Conservation (phyloP, 208 protist genomes). For the Trypanosoma grayi region DNA sequence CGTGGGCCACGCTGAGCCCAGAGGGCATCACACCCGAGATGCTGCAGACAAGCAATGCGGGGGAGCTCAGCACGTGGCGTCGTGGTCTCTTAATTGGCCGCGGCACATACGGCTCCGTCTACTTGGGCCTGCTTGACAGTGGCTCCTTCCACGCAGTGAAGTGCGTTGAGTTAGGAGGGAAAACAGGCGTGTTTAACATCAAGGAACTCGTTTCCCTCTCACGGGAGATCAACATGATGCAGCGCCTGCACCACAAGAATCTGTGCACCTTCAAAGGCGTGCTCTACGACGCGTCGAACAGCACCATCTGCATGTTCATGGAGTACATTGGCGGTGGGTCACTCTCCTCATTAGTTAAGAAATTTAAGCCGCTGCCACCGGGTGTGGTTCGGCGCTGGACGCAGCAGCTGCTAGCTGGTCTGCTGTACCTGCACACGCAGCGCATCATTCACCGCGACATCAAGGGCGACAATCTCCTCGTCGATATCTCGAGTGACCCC, state of each 20-base stretch:
- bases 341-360: slow-evolving; percentile 77
- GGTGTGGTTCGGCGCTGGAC: slow-evolving; percentile 88
- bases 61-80: slow-evolving; percentile 63
- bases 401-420: slow-evolving; percentile 77
- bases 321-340: slow-evolving; percentile 92
- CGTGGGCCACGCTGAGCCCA: slow-evolving; percentile 66
- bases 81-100: slow-evolving; percentile 83
- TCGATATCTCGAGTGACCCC: slow-evolving; percentile 71
- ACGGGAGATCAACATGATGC: slow-evolving; percentile 93
- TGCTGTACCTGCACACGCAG: slow-evolving; percentile 89
- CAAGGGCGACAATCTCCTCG: slow-evolving; percentile 90
- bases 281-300: slow-evolving; percentile 51
- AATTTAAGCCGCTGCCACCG: slow-evolving; percentile 80
- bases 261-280: slow-evolving; percentile 91
- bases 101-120: slow-evolving; percentile 91
- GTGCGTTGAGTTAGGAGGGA: slow-evolving; percentile 68
- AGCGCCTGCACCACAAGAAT: slow-evolving; percentile 85
- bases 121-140: slow-evolving; percentile 77
- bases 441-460: slow-evolving; percentile 91
- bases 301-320: slow-evolving; percentile 90
- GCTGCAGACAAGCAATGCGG: slow-evolving; percentile 78
- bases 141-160: slow-evolving; percentile 90
- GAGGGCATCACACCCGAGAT: slow-evolving; percentile 83
- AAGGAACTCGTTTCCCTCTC: slow-evolving; percentile 83
- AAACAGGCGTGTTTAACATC: slow-evolving; percentile 56